Evolutionary conservation across 805 yeast species (phyloP), one percentile per base, ranked within the genome.

Genomic region (Pichia scutulata): DNA sequence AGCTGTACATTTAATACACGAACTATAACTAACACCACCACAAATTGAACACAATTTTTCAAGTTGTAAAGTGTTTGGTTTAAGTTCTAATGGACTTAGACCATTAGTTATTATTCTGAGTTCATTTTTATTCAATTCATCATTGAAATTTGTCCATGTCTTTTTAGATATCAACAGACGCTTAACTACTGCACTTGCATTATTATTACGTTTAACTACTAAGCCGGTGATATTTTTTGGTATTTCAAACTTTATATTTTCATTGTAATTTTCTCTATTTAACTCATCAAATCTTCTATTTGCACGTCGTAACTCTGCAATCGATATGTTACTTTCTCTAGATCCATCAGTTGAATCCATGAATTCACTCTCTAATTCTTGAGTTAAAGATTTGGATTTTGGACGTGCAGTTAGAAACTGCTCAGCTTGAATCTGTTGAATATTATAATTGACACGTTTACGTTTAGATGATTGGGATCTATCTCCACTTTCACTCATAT

Each of bases 31-130:
- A 7, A 68, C 63, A 45, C 71, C 72, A 2, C 78, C 78, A 60
- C 78, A 74, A 8, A 74, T 72, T 0, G 75, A 67, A 49, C 78
- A 74, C 10, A 73, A 60, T 45, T 73, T 71, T 59, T 71, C 71
- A 39, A 65, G 58, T 16, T 66, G 65, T 13, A 66, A 65, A 41
- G 61, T 57, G 43, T 67, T 62, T 3, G 66, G 63, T 47, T 58
- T 59, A 41, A 66, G 69, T 51, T 67, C 70, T 5, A 67, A 52
- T n/a, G 57, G 52, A 19, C 54, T 42, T 18, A 33, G 48, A 19
- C 48, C 51, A 21, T 42, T 50, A 18, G 58, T 59, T 9, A 68
- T 61, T 46, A 66, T 52, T 28, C 61, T 52, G 45, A 70, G 56
- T 23, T 68, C 66, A n/a, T 56, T 57, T 48, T 68, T 67, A 43